Evolutionary conservation across 176 grass and related monocot species (phyloP), one percentile per base, ranked within the genome.

Genomic region (Carex myosuroides): DNA sequence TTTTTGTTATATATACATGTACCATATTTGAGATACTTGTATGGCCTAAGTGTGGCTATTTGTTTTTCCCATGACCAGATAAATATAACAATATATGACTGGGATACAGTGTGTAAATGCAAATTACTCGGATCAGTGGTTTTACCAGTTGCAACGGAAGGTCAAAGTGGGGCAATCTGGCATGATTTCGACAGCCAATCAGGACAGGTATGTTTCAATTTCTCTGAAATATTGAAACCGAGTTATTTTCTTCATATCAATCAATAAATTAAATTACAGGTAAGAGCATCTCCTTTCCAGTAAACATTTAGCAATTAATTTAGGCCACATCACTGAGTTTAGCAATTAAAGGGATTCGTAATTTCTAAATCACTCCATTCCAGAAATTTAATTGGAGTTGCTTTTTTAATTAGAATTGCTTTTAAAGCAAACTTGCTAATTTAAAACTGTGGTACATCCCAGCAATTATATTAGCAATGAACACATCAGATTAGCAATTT

Each of bases 161-260:
- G 92, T 13, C 59, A 90, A 85, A 90, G 64, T 1, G 93, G 81
- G 46, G 92, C 91, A 30, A 83, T 78, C 74, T 98, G 96, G 93
- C 94, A 93, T 60, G 90, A 90, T 33, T 92, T 98, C 18, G 96
- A 98, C 83, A 95, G 88, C 75, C 93, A 87, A 90, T 86, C 57
- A 76, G 91, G 91, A 80, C 87, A 92, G 89, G 96, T 95, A 57
- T 59, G 6, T 9, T 70, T 42, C 67, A 11, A 70, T 42, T 70
- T 62, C 12, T 66, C 26, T 35, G 12, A 66, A 10, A 33, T 66
- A 33, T 26, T 66, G 29, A 66, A 72, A 52, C 69, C 5, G 1
- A 48, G 39, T 48, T 44, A 44, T n/a, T 70, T 39, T 17, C 37
- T 68, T 69, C 32, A 18, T 3, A 30, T 13, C 26, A 5, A 66